Conservation (phyloP, 2,329 filamentous ascomycete species). For the Aspergillus nomiae region DNA sequence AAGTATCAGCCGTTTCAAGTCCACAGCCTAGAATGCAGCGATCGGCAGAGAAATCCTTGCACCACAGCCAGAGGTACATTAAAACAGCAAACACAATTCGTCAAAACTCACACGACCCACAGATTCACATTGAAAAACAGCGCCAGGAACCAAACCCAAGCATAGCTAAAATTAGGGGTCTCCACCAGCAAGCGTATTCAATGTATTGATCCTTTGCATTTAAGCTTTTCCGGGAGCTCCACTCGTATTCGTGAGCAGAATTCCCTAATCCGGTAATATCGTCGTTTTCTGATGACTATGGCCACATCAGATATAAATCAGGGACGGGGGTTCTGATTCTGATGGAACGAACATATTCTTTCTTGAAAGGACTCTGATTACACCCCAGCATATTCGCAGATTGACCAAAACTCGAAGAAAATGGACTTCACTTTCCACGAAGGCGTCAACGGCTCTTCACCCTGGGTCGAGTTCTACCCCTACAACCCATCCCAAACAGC, state of each 20-base stretch:
- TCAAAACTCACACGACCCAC: not conserved
- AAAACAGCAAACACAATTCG: not conserved
- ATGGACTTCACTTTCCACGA: conserved; percentile 38
- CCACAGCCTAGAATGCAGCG: not conserved
- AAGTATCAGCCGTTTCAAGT: not conserved
- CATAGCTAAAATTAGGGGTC: conserved; percentile 4
- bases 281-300: not conserved
- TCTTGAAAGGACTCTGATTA: not conserved
- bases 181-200: not conserved
- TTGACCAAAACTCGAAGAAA: not conserved
- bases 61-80: not conserved
- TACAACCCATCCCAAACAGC: conserved; percentile 38
- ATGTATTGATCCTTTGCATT: not conserved
- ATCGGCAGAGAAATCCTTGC: not conserved
- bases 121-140: not conserved
- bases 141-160: not conserved
- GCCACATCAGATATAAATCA: not conserved
- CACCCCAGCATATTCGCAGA: not conserved
- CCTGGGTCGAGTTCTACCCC: conserved; percentile 39
- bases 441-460: conserved; percentile 32
- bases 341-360: not conserved
- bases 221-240: conserved; percentile 13
- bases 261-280: conserved; percentile 25
- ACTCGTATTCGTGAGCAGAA: conserved; percentile 32
- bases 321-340: not conserved